These are phyloP conservation scores for Aspergillus hortae DNA, from an alignment of 2,329 filamentous ascomycete species.

Conservation along the genomic window DNA sequence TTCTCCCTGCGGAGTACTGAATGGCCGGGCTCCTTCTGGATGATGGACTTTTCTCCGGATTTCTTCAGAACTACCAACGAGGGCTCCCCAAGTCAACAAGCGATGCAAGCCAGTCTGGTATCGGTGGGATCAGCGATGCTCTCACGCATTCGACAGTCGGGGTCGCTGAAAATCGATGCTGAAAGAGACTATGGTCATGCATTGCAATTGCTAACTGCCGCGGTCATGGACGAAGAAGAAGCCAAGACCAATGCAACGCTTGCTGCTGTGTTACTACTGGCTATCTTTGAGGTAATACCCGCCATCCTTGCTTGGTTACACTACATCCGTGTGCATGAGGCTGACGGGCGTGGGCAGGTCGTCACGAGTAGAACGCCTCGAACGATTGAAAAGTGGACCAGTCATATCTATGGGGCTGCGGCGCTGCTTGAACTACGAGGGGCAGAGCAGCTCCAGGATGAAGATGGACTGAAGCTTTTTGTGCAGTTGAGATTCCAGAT, in stretches of 20 bases:
- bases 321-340: not conserved
- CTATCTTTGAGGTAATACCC: constrained; percentile 56
- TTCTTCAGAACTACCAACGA: constrained; percentile 16
- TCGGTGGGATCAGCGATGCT: constrained; percentile 59
- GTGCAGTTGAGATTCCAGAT: constrained; percentile 57
- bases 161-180: constrained; percentile 46
- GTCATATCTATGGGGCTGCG: constrained; percentile 58
- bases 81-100: constrained; percentile 23
- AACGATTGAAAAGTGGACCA: constrained; percentile 51
- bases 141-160: constrained; percentile 51
- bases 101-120: constrained; percentile 48
- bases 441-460: constrained; percentile 33
- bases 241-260: constrained; percentile 44
- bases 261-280: constrained; percentile 56
- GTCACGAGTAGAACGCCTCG: constrained; percentile 41
- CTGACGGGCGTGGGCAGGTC: constrained; percentile 20
- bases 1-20: constrained; percentile 36
- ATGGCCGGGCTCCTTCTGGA: constrained; percentile 26
- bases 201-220: constrained; percentile 42
- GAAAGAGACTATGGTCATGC: constrained; percentile 54
- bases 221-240: constrained; percentile 30
- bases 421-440: constrained; percentile 53
- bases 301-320: not conserved
- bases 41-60: constrained; percentile 20
- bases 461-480: constrained; percentile 51